Conservation (phyloP, 768 basidiomycete genomes). For the Boletus rubescentipes region DNA sequence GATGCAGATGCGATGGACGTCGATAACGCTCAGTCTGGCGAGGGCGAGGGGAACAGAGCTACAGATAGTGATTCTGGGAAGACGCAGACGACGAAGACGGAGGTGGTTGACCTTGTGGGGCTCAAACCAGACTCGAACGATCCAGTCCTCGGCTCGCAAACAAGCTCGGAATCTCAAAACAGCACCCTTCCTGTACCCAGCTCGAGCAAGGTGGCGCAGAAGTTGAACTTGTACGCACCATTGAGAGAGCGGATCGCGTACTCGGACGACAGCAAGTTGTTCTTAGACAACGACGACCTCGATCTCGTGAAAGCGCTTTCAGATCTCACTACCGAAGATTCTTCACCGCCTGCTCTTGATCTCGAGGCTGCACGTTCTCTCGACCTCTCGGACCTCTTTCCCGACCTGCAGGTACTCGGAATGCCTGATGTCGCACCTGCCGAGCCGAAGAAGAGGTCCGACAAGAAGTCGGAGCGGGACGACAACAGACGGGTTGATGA, state of each 20-base stretch:
- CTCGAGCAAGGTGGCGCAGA: slow-evolving; percentile 40
- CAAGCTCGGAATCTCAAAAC: slow-evolving; percentile 39
- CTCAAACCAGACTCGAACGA: slow-evolving; percentile 59
- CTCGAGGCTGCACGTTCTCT: slow-evolving; percentile 33
- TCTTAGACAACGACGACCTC: slow-evolving; percentile 53
- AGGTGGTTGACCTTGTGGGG: slow-evolving; percentile 30
- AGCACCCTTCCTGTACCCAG: slow-evolving; percentile 4
- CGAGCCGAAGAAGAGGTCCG: slow-evolving; percentile 49
- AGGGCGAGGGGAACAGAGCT: slow-evolving; percentile 29
- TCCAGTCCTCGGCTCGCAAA: slow-evolving; percentile 47
- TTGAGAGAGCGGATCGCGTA: slow-evolving; percentile 58
- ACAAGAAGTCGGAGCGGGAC: slow-evolving; percentile 58
- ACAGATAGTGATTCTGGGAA: slow-evolving; percentile 4
- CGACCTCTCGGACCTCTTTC: slow-evolving; percentile 73
- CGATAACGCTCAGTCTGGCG: slow-evolving; percentile 21
- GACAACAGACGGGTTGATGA: slow-evolving; percentile 80
- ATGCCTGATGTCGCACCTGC: slow-evolving; percentile 47
- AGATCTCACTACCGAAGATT: slow-evolving; percentile 35
- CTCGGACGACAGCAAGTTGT: slow-evolving; percentile 43
- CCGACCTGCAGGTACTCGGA: slow-evolving; percentile 69
- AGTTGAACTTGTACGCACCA: slow-evolving; percentile 50
- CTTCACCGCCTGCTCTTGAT: slow-evolving; percentile 14
- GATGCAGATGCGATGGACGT: slow-evolving; percentile 36
- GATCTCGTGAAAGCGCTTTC: slow-evolving; percentile 51
- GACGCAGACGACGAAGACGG: slow-evolving; percentile 27